phyloP scores from a whole-genome alignment of 1,284 basidiomycete species.

The Ceratobasidium sp. region DNA sequence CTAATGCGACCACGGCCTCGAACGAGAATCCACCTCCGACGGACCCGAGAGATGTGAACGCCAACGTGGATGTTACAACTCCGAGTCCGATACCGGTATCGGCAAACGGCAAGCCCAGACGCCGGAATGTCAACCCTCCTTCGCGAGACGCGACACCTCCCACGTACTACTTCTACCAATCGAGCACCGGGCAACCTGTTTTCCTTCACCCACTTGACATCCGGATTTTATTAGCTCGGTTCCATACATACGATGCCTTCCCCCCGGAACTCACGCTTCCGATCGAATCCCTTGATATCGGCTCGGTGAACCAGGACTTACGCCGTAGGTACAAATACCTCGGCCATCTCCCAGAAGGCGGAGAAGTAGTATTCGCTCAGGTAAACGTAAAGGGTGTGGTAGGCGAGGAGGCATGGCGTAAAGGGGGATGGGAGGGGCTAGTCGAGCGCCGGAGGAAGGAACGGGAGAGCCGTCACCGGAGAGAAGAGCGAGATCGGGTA shows the following conservation, averaged over 20 bases:
- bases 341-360: conserved; percentile 85
- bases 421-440: conserved; percentile 76
- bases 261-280: conserved; percentile 80
- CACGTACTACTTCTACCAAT: conserved; percentile 95
- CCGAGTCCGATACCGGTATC: conserved; percentile 36
- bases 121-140: conserved; percentile 73
- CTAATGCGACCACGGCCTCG: neutral
- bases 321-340: conserved; percentile 96
- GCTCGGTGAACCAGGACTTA: conserved; percentile 86
- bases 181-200: conserved; percentile 86
- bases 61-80: neutral
- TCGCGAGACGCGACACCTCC: conserved; percentile 56
- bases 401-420: conserved; percentile 63
- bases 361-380: conserved; percentile 94
- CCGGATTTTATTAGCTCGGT: conserved; percentile 87
- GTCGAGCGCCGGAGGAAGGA: conserved; percentile 75
- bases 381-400: conserved; percentile 80
- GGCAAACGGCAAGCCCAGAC: conserved; percentile 50
- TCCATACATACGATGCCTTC: conserved; percentile 80
- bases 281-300: conserved; percentile 72
- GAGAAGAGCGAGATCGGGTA: conserved; percentile 79
- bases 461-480: conserved; percentile 75
- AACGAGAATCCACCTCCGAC: neutral
- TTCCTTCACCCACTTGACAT: conserved; percentile 97
- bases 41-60: conserved; percentile 18